phyloP scores from a whole-genome alignment of 768 basidiomycete genomes.

The Zangia roseola region DNA sequence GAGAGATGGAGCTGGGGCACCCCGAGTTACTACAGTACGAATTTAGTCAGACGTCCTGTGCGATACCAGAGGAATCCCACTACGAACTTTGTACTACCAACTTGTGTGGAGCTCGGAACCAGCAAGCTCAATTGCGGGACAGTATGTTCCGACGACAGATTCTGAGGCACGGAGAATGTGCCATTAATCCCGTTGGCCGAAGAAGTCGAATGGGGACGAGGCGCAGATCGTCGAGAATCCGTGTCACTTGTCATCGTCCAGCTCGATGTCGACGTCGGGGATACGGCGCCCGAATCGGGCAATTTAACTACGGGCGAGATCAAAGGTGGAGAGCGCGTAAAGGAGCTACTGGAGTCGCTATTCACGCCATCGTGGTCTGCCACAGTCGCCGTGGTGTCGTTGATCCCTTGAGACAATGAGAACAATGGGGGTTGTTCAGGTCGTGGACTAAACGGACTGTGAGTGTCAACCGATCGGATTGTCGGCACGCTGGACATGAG shows the following conservation, averaged over 20 bases:
- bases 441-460: slow-evolving; percentile 31
- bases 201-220: slow-evolving; percentile 5
- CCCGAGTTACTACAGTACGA: slow-evolving; percentile 19
- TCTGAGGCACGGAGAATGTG: slow-evolving; percentile 4
- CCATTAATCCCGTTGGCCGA: slow-evolving; percentile 12
- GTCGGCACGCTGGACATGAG: slow-evolving; percentile 14
- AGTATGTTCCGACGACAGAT: slow-evolving; percentile 7
- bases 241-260: slow-evolving; percentile 30
- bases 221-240: slow-evolving; percentile 16
- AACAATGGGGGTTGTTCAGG: slow-evolving; percentile 19
- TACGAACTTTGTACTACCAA: slow-evolving; percentile 16
- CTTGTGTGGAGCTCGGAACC: slow-evolving; percentile 20
- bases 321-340: slow-evolving; percentile 28
- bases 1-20: slow-evolving; percentile 32
- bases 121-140: slow-evolving; percentile 29
- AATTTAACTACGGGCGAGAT: slow-evolving; percentile 30
- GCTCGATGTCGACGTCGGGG: slow-evolving; percentile 25
- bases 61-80: background rate
- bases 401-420: slow-evolving; percentile 20
- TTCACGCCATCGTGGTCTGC: slow-evolving; percentile 12
- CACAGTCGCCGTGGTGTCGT: background rate
- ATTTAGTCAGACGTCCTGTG: slow-evolving; percentile 2
- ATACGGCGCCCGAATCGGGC: slow-evolving; percentile 23
- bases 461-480: slow-evolving; percentile 12
- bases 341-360: slow-evolving; percentile 23